Evolutionary conservation across 73 alveolate genomes (phyloP).

Genomic region (Symbiodinium natans): DNA sequence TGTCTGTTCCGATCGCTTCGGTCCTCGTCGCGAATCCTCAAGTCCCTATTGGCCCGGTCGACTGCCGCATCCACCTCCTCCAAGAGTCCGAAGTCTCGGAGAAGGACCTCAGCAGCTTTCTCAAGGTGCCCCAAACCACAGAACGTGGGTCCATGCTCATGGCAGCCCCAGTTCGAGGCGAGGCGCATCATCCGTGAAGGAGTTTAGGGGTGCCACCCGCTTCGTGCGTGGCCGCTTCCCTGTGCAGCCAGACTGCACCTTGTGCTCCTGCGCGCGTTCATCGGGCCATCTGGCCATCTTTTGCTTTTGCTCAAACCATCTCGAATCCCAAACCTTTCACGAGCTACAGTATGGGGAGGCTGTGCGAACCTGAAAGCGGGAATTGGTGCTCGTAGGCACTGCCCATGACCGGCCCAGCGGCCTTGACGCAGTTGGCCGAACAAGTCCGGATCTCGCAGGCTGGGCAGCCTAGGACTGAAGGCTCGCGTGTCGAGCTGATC

Average conservation of each 20-base stretch:
- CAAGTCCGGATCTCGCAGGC: constrained; percentile 82
- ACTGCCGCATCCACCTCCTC: constrained; percentile 81
- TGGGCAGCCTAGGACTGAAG: constrained; percentile 36
- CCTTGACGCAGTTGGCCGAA: constrained; percentile 70
- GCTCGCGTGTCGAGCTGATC: too few species aligned
- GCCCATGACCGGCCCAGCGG: background rate
- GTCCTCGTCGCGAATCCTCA: constrained; percentile 78
- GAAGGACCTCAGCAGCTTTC: constrained; percentile 13
- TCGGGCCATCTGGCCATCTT: too few species aligned
- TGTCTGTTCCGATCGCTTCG: too few species aligned
- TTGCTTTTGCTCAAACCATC: background rate
- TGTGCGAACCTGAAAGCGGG: too few species aligned
- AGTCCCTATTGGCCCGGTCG: constrained; percentile 64
- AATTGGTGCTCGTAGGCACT: background rate
- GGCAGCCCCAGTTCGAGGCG: too few species aligned
- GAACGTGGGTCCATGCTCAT: background rate
- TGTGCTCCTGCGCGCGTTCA: constrained; percentile 50
- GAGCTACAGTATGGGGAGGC: background rate
- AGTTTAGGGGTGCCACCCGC: constrained; percentile 67
- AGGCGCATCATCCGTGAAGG: constrained; percentile 51
- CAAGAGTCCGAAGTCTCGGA: constrained; percentile 63
- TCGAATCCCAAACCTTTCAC: background rate
- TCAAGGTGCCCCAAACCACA: background rate
- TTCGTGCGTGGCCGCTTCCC: constrained; percentile 74
- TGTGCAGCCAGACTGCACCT: constrained; percentile 71